phyloP scores from a whole-genome alignment of 306 rosid species.

The Dryas drummondii region DNA sequence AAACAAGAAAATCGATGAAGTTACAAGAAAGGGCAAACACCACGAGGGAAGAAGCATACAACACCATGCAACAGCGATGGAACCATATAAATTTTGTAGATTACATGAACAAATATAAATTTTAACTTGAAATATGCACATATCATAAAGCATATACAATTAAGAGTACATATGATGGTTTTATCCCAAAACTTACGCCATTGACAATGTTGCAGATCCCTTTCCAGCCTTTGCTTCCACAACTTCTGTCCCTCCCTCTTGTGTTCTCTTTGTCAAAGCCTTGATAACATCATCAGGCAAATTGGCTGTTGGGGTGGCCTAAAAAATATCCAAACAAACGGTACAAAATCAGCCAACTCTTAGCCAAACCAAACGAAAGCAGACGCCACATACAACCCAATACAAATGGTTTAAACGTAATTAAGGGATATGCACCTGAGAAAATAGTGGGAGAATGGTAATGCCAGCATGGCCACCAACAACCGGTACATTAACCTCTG shows the following conservation, averaged over 20 bases:
- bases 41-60: neutral
- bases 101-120: neutral
- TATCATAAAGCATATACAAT: neutral
- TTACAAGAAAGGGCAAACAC: neutral
- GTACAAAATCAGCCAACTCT: slow-evolving; percentile 11
- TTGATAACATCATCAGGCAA: slow-evolving; percentile 54
- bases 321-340: slow-evolving; percentile 22
- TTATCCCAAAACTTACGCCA: slow-evolving; percentile 72
- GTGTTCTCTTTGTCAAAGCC: slow-evolving; percentile 92
- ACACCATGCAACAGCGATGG: neutral
- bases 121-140: neutral
- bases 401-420: neutral
- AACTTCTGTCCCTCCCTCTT: slow-evolving; percentile 98
- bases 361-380: slow-evolving; percentile 16
- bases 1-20: neutral
- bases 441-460: slow-evolving; percentile 93
- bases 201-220: slow-evolving; percentile 97
- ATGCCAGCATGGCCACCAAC: slow-evolving; percentile 98
- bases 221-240: slow-evolving; percentile 99
- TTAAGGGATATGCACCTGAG: slow-evolving; percentile 56
- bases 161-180: neutral
- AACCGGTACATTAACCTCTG: slow-evolving; percentile 96
- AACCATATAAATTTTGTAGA: neutral
- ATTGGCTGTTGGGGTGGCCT: slow-evolving; percentile 89
- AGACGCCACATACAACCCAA: slow-evolving; percentile 9